Conservation (phyloP, 2,329 filamentous ascomycete species). For the Colletotrichum tofieldiae region DNA sequence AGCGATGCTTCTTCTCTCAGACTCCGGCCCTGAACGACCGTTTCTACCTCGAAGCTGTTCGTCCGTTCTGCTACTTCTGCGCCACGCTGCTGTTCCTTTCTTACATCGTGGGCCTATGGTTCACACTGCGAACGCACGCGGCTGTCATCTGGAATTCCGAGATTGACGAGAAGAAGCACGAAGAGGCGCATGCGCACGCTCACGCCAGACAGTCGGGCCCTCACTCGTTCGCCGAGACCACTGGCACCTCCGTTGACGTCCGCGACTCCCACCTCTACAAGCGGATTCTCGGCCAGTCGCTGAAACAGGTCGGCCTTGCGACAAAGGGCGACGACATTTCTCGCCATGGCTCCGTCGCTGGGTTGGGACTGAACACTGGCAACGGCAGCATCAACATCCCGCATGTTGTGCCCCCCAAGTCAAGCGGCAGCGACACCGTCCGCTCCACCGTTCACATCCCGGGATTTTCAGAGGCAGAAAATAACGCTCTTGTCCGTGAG, state of each 20-base stretch:
- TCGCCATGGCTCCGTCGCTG: constrained; percentile 56
- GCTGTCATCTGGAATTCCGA: constrained; percentile 97
- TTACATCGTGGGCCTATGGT: constrained; percentile 94
- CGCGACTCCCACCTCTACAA: constrained; percentile 93
- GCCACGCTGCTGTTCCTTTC: constrained; percentile 90
- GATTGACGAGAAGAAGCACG: constrained; percentile 80
- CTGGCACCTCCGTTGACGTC: constrained; percentile 73
- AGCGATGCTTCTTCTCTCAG: constrained; percentile 95
- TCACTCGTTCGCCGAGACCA: constrained; percentile 61
- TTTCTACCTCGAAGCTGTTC: constrained; percentile 92
- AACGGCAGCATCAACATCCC: constrained; percentile 69
- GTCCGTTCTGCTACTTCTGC: constrained; percentile 93
- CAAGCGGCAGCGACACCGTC: constrained; percentile 58
- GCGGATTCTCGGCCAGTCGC: constrained; percentile 90
- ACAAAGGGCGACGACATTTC: constrained; percentile 65
- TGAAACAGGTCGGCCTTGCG: constrained; percentile 84
- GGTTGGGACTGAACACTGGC: constrained; percentile 39
- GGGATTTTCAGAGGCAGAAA: constrained; percentile 86
- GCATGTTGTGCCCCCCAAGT: constrained; percentile 85
- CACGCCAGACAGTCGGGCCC: constrained; percentile 54
- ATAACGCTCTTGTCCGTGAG: constrained; percentile 84
- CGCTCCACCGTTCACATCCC: constrained; percentile 69
- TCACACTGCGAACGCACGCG: constrained; percentile 95
- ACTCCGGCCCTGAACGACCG: constrained; percentile 85
- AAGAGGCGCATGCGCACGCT: constrained; percentile 60